These are phyloP conservation scores for Metschnikowia lochheadii DNA, from an alignment of 805 yeast genomes.

Conservation along the genomic window DNA sequence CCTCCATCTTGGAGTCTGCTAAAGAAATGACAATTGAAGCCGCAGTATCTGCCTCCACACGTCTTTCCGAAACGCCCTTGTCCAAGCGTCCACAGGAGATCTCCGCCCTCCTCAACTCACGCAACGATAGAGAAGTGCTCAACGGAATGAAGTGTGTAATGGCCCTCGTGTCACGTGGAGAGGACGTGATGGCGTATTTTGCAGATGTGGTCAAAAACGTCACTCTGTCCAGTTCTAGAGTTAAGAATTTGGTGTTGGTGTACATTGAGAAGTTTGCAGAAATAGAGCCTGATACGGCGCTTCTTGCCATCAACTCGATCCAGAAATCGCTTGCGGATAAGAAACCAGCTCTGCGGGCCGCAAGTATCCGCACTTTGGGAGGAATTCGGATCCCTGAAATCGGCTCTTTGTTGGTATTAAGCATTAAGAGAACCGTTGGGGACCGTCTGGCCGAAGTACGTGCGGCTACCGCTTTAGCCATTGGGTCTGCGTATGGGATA, in stretches of 20 bases:
- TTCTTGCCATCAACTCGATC: conserved; percentile 84
- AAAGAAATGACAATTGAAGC: conserved; percentile 77
- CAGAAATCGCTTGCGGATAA: conserved; percentile 77
- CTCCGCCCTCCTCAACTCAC: conserved; percentile 59
- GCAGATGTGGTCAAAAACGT: conserved; percentile 89
- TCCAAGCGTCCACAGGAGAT: conserved; percentile 65
- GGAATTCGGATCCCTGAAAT: conserved; percentile 82
- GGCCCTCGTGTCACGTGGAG: conserved; percentile 38
- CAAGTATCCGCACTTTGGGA: conserved; percentile 74
- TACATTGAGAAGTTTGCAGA: conserved; percentile 77
- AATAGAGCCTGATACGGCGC: conserved; percentile 81
- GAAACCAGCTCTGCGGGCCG: conserved; percentile 61
- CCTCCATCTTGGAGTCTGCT: conserved; percentile 77
- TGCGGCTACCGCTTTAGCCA: conserved; percentile 71
- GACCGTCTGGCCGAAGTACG: conserved; percentile 81
- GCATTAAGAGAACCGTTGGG: conserved; percentile 59
- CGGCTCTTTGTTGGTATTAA: conserved; percentile 69
- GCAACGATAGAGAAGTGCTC: conserved; percentile 51
- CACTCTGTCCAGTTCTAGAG: conserved; percentile 57
- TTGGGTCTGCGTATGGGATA: conserved; percentile 48
- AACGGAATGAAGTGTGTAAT: conserved; percentile 42
- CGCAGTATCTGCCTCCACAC: conserved; percentile 71
- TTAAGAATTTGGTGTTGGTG: conserved; percentile 71
- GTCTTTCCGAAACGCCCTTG: conserved; percentile 59
- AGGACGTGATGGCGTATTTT: conserved; percentile 46